Conservation (phyloP, 345 rosid genomes). For the Ailanthus altissimus region DNA sequence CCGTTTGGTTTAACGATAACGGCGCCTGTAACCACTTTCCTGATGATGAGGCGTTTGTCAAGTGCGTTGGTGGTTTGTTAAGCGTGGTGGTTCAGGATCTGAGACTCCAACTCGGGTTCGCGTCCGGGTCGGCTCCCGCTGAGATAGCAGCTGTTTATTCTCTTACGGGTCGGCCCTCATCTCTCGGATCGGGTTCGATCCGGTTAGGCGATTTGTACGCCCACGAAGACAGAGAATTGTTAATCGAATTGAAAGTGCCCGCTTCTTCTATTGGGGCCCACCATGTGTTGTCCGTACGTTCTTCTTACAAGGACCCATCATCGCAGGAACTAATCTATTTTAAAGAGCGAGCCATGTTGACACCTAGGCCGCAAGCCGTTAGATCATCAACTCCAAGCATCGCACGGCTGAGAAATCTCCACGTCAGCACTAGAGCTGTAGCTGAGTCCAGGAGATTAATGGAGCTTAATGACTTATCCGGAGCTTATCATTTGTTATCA, state of each 20-base stretch:
- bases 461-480: constrained; percentile 51
- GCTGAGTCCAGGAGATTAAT: constrained; percentile 74
- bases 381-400: constrained; percentile 46
- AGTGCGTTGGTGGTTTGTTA: constrained; percentile 43
- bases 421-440: constrained; percentile 67
- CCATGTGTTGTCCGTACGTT: constrained; percentile 64
- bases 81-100: constrained; percentile 66
- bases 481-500: constrained; percentile 59
- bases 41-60: constrained; percentile 47
- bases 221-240: constrained; percentile 70
- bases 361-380: constrained; percentile 55
- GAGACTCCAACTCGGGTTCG: constrained; percentile 58
- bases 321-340: constrained; percentile 45
- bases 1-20: constrained; percentile 40
- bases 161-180: constrained; percentile 46
- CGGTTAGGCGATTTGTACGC: constrained; percentile 71
- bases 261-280: constrained; percentile 48
- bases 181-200: constrained; percentile 51
- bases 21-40: constrained; percentile 37
- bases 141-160: constrained; percentile 67
- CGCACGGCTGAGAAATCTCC: constrained; percentile 68
- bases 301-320: constrained; percentile 55
- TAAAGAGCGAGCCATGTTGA: constrained; percentile 47
- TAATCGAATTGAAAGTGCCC: constrained; percentile 66
- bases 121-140: constrained; percentile 61